These are phyloP conservation scores for Pestalotiopsis fici DNA, from an alignment of 2,329 filamentous ascomycete species.

Conservation along the genomic window DNA sequence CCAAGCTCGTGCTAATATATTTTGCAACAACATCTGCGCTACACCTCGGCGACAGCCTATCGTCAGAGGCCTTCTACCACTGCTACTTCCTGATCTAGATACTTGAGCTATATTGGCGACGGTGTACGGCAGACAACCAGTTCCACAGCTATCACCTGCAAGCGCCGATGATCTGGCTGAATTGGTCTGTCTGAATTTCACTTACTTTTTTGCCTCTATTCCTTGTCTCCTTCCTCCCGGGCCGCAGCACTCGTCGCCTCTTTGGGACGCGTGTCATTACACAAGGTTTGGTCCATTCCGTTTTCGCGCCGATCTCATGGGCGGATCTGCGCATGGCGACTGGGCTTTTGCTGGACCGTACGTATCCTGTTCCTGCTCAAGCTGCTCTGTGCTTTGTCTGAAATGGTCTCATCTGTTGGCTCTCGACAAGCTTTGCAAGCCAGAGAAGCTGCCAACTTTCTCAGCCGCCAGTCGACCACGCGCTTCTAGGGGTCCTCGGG, in stretches of 20 bases:
- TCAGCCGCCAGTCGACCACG: neutral
- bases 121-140: neutral
- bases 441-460: neutral
- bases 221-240: neutral
- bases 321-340: neutral
- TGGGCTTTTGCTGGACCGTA: neutral
- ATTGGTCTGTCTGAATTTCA: neutral
- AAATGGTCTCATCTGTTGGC: neutral
- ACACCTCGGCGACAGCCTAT: too few relatives aligned
- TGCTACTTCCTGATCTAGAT: neutral
- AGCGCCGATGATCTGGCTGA: neutral
- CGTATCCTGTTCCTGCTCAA: neutral
- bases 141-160: neutral
- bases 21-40: too few relatives aligned
- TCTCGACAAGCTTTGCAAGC: neutral
- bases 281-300: slow-evolving; percentile 1
- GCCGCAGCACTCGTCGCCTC: neutral
- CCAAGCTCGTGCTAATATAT: neutral
- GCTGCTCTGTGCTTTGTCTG: neutral
- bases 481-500: neutral
- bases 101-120: neutral
- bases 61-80: too few relatives aligned
- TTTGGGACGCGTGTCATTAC: slow-evolving; percentile 3
- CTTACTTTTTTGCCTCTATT: neutral
- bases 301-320: slow-evolving; percentile 4